Conservation (phyloP, 2,329 filamentous ascomycete genomes). For the Fusarium xyrophilum region DNA sequence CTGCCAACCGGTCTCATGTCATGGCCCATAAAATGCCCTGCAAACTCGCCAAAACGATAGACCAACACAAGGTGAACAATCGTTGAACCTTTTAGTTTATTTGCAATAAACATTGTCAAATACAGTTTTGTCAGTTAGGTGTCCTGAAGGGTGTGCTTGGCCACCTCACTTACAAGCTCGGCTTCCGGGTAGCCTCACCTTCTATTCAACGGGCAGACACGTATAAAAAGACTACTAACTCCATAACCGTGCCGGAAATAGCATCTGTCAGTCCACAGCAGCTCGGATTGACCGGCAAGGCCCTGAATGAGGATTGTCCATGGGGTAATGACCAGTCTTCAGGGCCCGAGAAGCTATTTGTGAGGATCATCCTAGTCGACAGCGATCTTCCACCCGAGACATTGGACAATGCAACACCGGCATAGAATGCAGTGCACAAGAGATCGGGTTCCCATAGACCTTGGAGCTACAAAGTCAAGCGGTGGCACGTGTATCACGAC, state of each 20-base stretch:
- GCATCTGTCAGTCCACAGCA: not conserved
- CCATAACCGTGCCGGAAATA: not conserved
- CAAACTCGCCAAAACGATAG: not conserved
- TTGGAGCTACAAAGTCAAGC: not conserved
- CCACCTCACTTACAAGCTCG: not conserved
- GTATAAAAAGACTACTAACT: not conserved
- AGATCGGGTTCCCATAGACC: not conserved
- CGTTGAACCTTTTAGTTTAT: not conserved
- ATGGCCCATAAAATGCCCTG: not conserved
- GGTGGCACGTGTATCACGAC: not conserved
- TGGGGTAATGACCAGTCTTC: not conserved
- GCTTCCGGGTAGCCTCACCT: not conserved
- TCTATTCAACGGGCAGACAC: not conserved
- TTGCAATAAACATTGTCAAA: not conserved
- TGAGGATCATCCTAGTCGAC: not conserved
- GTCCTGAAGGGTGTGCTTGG: not conserved
- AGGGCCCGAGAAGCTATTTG: not conserved
- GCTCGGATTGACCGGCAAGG: not conserved
- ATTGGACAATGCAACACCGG: not conserved
- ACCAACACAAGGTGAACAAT: not conserved
- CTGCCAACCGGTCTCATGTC: not conserved
- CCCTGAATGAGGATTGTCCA: not conserved
- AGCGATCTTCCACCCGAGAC: not conserved
- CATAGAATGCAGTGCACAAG: not conserved
- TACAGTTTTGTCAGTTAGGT: not conserved